Evolutionary conservation across 768 basidiomycete species (phyloP), one percentile per base, ranked within the genome.

Genomic region (Macrolepiota fuliginosa): DNA sequence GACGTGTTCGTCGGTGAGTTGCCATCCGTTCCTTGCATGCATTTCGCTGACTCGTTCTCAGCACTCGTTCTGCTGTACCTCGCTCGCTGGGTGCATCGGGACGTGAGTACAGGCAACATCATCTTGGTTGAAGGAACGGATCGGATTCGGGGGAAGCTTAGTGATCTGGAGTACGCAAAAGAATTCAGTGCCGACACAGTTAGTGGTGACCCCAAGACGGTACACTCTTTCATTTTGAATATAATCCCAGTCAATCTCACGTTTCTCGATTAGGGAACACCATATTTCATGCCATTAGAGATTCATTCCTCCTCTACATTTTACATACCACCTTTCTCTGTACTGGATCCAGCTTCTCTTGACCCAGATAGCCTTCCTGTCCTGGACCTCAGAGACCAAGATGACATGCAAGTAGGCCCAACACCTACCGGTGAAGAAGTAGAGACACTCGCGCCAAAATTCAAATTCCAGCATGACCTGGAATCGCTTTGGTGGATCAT

Each of bases 101-200:
- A 56, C 12, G 25, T 62, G 17, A 62, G 55, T 13, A 6, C 32
- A 6, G 54, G 46, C 4, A 56, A 56, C n/a, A 50, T 62, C 24
- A 36, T 62, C 10, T 13, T 47, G 1, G 55, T 27, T 12, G 37
- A 17, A 17, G 47, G 19, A 13, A 22, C 3, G 1, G 54, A 17
- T 7, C 15, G 9, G 3, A 12, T 11, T 11, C 19, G 25, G 4
- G 54, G 46, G n/a, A 62, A 62, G 15, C 29, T 62, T 9, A 32
- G 42, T 24, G 61, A 62, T 24, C 45, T 62, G 22, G 61, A 62
- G 19, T 62, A 56, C 17, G 55, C 61, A 6, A 62, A 50, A 17
- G 22, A 19, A 11, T 62, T 39, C 29, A 24, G 36, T 6, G 6
- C 40, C 7, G 22, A 2, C 13, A 22, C 15, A 7, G 15, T n/a